These are phyloP conservation scores for Aureobasidium sp. DNA, from an alignment of 2,329 filamentous ascomycete genomes.

Conservation along the genomic window DNA sequence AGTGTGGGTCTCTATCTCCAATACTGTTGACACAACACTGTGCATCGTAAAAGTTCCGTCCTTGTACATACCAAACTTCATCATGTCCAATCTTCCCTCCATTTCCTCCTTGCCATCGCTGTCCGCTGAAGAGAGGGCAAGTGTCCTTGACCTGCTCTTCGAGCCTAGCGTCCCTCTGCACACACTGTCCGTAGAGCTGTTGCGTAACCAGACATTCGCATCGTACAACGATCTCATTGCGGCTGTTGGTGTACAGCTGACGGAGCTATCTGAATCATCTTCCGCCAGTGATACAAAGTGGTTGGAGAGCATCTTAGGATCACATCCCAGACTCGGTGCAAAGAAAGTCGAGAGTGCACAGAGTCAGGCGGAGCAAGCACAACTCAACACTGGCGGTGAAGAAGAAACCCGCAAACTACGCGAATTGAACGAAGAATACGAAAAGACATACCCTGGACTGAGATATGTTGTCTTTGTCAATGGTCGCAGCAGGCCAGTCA, in stretches of 20 bases:
- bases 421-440: conserved; percentile 67
- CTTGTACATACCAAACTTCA: neutral
- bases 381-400: conserved; percentile 45
- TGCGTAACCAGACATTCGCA: conserved; percentile 51
- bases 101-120: conserved; percentile 48
- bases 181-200: conserved; percentile 57
- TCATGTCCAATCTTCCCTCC: conserved; percentile 42
- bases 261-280: conserved; percentile 45
- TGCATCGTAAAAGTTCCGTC: neutral
- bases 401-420: conserved; percentile 51
- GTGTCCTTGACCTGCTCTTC: conserved; percentile 69
- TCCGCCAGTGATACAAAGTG: conserved; percentile 43
- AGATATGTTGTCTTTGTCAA: conserved; percentile 91
- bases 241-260: conserved; percentile 55
- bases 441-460: conserved; percentile 69
- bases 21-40: neutral
- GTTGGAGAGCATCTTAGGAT: conserved; percentile 65
- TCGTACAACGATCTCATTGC: conserved; percentile 64
- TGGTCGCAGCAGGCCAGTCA: conserved; percentile 59
- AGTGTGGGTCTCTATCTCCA: neutral
- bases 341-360: conserved; percentile 74
- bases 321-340: conserved; percentile 76
- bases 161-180: conserved; percentile 73
- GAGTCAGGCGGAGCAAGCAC: conserved; percentile 73
- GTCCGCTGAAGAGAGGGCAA: conserved; percentile 45